These are phyloP conservation scores for Clarireedia paspali DNA, from an alignment of 2,329 filamentous ascomycete genomes.

Conservation along the genomic window DNA sequence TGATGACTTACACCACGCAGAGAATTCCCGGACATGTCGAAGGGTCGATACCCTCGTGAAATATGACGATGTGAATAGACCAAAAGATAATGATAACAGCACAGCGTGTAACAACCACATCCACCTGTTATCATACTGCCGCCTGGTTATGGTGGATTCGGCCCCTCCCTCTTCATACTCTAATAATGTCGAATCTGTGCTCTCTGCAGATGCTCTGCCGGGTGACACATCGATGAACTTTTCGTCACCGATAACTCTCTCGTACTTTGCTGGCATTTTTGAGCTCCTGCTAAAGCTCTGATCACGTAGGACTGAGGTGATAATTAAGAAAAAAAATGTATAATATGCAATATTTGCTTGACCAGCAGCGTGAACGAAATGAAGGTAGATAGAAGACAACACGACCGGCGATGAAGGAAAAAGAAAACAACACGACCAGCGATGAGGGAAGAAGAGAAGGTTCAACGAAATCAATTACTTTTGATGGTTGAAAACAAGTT, in stretches of 20 bases:
- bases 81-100: conserved; percentile 22
- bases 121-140: conserved; percentile 17
- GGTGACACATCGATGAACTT: conserved; percentile 18
- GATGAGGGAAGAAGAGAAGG: not conserved
- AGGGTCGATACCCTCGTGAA: conserved; percentile 24
- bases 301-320: no score
- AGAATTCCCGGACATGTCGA: conserved; percentile 32
- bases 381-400: not conserved
- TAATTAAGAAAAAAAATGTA: not conserved
- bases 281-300: no score
- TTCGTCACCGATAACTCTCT: conserved; percentile 20
- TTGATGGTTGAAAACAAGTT: not conserved
- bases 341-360: not conserved
- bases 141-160: not conserved
- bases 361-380: not conserved
- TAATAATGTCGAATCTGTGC: conserved; percentile 16
- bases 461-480: not conserved
- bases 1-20: conserved; percentile 36
- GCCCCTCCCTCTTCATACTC: conserved; percentile 15
- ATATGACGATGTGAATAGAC: conserved; percentile 22
- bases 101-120: conserved; percentile 25
- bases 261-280: conserved; percentile 23
- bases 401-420: not conserved
- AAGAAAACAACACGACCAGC: not conserved
- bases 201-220: conserved; percentile 18